Conservation (phyloP, 2,329 filamentous ascomycete species). For the Stagonosporopsis rhizophila region DNA sequence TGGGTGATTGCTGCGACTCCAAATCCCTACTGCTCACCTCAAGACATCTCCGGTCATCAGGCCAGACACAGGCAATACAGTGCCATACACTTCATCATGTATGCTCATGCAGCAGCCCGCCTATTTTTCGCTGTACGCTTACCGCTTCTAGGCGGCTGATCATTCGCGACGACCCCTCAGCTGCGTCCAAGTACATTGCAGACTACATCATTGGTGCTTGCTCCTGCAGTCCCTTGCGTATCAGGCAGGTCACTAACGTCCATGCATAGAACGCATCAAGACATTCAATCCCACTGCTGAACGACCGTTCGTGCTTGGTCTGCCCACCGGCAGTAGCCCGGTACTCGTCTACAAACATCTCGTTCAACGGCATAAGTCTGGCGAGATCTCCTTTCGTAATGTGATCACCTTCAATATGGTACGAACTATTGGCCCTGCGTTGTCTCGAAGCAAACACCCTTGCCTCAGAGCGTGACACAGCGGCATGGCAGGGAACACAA, state of each 20-base stretch:
- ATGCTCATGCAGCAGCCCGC: constrained; percentile 35
- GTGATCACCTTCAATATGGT: constrained; percentile 94
- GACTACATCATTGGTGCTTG: constrained; percentile 76
- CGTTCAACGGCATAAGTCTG: constrained; percentile 73
- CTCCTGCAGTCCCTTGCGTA: constrained; percentile 29
- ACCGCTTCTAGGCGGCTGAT: constrained; percentile 74
- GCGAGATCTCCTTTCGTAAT: constrained; percentile 83
- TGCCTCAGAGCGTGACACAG: constrained; percentile 26
- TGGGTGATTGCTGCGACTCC: background rate
- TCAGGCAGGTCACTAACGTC: constrained; percentile 32
- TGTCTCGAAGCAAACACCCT: constrained; percentile 19
- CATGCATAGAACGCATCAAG: constrained; percentile 72
- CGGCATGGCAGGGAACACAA: constrained; percentile 22
- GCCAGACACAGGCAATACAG: background rate
- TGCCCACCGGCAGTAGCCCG: constrained; percentile 84
- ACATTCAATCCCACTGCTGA: constrained; percentile 74
- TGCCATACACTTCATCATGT: constrained; percentile 35
- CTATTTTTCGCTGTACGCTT: constrained; percentile 31
- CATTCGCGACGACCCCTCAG: constrained; percentile 74
- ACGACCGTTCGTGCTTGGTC: constrained; percentile 80
- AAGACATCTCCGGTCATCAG: constrained; percentile 20
- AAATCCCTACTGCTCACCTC: constrained; percentile 17
- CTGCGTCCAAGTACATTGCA: constrained; percentile 77
- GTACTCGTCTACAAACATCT: constrained; percentile 79
- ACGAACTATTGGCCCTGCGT: constrained; percentile 38